Evolutionary conservation across 2,329 filamentous ascomycete species (phyloP), one percentile per base, ranked within the genome.

Genomic region (Monilinia fructigena): DNA sequence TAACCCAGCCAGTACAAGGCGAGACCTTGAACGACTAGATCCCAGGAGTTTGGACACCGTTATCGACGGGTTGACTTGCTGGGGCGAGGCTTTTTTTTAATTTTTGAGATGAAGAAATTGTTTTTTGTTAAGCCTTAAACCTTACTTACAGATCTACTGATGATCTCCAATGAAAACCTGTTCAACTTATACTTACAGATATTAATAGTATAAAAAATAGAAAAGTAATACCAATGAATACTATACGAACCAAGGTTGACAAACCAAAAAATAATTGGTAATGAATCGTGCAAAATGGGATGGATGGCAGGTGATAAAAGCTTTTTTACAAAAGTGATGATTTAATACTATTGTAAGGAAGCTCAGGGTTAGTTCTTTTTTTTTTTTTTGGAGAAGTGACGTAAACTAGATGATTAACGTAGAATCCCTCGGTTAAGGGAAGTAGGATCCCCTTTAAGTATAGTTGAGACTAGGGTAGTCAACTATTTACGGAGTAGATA

Each of bases 1-100:
- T 5, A 48, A 31, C 18, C 42, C 26, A 48, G 45, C n/a, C 56
- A 48, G n/a, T n/a, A n/a, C 40, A 35, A 7, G 31, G 31, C 31
- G 4, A 35, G 28, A 60, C 56, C 58, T 60, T 38, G 58, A 31
- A 60, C n/a, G 16, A 28, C 7, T 23, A 12, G 8, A 38, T 38
- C 31, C 58, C 58, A 50, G 45, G 48, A 60, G 45, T 60, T 60
- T 31, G 58, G 58, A 50, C 14, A 20, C 45, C 58, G 48, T 60
- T 18, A 45, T 28, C n/a, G 28, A 38, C n/a, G n/a, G 6, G 28
- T 50, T 50, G 12, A 38, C 26, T 35, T 20, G 48, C 11, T 26
- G 56, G 7, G 56, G 56, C 56, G 42, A 47, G 45, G 31, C 3
- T 35, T 4, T 35, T 35, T 35, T 5, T 35, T 6, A 7, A 8